Conservation (phyloP, 768 basidiomycete species). For the Mycena filopes region DNA sequence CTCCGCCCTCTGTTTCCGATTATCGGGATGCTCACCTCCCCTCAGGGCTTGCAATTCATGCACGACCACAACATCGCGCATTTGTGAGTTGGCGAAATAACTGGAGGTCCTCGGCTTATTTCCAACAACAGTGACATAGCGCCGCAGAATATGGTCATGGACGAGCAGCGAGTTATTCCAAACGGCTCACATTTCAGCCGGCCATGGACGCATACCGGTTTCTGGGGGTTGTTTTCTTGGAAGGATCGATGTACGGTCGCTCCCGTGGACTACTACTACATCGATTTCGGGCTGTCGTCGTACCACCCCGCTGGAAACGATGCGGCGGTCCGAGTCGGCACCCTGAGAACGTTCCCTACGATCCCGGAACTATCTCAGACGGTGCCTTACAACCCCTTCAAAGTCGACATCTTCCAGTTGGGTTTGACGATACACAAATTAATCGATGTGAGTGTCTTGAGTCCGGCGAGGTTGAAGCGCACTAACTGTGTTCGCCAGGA, state of each 20-base stretch:
- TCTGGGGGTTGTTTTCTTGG: neutral
- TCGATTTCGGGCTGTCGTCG: conserved; percentile 5
- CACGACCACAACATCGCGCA: no score
- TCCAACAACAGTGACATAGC: conserved; percentile 2
- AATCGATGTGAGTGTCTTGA: conserved; percentile 9
- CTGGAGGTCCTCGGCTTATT: no score
- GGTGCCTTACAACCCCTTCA: conserved; percentile 29
- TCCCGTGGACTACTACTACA: neutral
- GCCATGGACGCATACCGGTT: neutral
- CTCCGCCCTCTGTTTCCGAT: no score
- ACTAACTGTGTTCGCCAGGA: neutral
- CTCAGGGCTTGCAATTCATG: no score
- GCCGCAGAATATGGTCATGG: conserved; percentile 12
- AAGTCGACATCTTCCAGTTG: conserved; percentile 30
- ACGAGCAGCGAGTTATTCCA: neutral
- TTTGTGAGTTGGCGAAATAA: no score
- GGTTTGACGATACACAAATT: neutral
- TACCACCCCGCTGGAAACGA: conserved; percentile 2
- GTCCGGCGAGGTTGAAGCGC: neutral
- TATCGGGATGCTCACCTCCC: no score
- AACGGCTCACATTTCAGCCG: neutral
- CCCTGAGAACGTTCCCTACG: conserved; percentile 12
- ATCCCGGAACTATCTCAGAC: conserved; percentile 27
- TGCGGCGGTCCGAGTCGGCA: neutral
- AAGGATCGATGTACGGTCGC: neutral